Percentiles rank a stretch among this genome's conserved stretches.
phyloP scores from a whole-genome alignment of 371 early-diverging fungal genomes.

The Synchytrium microbalum region DNA sequence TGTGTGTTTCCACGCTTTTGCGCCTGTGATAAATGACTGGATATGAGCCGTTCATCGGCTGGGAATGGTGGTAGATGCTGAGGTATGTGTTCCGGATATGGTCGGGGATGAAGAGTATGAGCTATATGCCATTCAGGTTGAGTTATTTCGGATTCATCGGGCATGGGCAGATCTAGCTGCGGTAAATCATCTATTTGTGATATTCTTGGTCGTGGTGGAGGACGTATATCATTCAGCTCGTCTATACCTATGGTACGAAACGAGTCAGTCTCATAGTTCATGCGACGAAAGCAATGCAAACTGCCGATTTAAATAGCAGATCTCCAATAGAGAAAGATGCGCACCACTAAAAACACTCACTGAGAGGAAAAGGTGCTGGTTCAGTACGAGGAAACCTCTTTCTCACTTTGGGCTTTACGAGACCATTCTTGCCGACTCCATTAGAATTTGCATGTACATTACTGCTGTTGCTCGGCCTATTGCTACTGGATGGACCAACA shows the following conservation, averaged over 20 bases:
- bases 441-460: not conserved
- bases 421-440: not conserved
- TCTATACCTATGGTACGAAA: not conserved
- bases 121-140: not conserved
- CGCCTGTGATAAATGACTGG: not conserved
- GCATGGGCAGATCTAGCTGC: not conserved
- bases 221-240: not conserved
- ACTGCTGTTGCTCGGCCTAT: not conserved
- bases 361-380: slow-evolving; percentile 13
- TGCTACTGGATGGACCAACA: too few species aligned
- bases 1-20: not conserved
- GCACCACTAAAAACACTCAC: too few species aligned
- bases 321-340: too few species aligned
- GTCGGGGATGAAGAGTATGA: not conserved
- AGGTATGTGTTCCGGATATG: not conserved
- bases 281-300: too few species aligned
- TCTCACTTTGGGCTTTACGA: not conserved
- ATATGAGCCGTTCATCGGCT: not conserved
- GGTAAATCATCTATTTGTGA: not conserved
- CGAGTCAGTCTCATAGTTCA: not conserved
- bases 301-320: too few species aligned
- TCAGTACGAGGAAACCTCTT: not conserved
- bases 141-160: not conserved
- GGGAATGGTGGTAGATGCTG: not conserved
- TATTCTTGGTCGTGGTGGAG: not conserved